A percentile compares a stretch with the other conserved stretches of the same genome.
Conservation (phyloP, 768 basidiomycete species). For the Lentinula boryana region DNA sequence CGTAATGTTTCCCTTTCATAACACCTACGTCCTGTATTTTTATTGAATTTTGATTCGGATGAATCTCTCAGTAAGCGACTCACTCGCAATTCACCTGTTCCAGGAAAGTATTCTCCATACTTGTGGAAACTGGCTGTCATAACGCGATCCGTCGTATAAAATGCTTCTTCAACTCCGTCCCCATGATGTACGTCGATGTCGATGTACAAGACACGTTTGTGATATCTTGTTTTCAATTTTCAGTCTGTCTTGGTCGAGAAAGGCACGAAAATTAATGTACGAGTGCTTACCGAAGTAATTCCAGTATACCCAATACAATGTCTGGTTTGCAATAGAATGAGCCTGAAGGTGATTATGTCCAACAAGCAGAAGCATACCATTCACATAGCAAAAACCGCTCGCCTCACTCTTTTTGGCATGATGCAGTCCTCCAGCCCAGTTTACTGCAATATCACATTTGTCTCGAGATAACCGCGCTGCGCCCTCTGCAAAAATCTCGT, state of each 20-base stretch:
- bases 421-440: constrained; percentile 98
- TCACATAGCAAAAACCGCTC: constrained; percentile 98
- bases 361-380: constrained; percentile 48
- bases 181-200: constrained; percentile 99
- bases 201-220: constrained; percentile 92
- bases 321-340: constrained; percentile 65
- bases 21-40: constrained; percentile 77
- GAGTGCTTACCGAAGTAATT: constrained; percentile 67
- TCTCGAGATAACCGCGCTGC: constrained; percentile 92
- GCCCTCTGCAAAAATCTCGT: constrained; percentile 62
- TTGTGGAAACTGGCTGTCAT: constrained; percentile 99
- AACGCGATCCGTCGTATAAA: constrained; percentile 97
- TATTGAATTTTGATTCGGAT: background rate
- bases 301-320: constrained; percentile 94
- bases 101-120: constrained; percentile 98
- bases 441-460: constrained; percentile 98
- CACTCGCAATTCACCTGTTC: constrained; percentile 94
- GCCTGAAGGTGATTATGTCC: background rate
- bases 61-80: constrained; percentile 17
- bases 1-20: constrained; percentile 89
- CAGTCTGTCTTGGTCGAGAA: background rate
- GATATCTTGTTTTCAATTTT: constrained; percentile 54
- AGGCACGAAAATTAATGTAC: background rate
- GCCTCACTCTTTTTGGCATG: constrained; percentile 99
- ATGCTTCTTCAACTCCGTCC: constrained; percentile 98